phyloP scores from a whole-genome alignment of 2,329 filamentous ascomycete species.

The Fusarium bulbicola region DNA sequence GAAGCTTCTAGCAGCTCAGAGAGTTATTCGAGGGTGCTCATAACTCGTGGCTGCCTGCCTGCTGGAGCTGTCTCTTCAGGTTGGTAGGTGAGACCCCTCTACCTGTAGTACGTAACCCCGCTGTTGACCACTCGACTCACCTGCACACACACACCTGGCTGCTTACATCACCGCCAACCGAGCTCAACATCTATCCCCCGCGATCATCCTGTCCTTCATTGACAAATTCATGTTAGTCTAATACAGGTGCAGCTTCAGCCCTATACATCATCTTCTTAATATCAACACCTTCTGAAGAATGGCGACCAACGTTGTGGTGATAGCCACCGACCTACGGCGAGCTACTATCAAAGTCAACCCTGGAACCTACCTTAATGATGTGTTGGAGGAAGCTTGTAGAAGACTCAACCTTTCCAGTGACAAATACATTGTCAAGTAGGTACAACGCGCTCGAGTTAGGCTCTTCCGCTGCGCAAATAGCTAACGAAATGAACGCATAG shows the following conservation, averaged over 20 bases:
- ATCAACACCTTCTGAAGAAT: constrained; percentile 55
- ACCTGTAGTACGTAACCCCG: constrained; percentile 15
- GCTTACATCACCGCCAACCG: constrained; percentile 34
- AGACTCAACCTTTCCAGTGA: constrained; percentile 79
- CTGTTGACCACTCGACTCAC: not conserved
- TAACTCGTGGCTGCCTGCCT: constrained; percentile 18
- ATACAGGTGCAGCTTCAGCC: not conserved
- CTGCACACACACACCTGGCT: not conserved
- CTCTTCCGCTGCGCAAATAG: not conserved
- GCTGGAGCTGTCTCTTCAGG: not conserved
- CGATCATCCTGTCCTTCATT: constrained; percentile 5
- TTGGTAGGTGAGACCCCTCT: not conserved
- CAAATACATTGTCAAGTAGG: constrained; percentile 83
- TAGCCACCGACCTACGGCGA: constrained; percentile 81
- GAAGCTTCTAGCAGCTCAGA: constrained; percentile 18
- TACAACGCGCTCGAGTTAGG: not conserved
- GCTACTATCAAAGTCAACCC: constrained; percentile 85
- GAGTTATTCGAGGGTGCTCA: not conserved
- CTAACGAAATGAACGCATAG: constrained; percentile 51
- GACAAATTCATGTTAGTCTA: not conserved
- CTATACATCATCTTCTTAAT: not conserved
- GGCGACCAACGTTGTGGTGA: constrained; percentile 89
- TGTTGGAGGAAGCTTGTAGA: constrained; percentile 86
- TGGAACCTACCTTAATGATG: constrained; percentile 81
- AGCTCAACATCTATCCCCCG: constrained; percentile 20